Evolutionary conservation across 495 filamentous ascomycete species (phyloP).

Genomic region (Penicillium angulare): DNA sequence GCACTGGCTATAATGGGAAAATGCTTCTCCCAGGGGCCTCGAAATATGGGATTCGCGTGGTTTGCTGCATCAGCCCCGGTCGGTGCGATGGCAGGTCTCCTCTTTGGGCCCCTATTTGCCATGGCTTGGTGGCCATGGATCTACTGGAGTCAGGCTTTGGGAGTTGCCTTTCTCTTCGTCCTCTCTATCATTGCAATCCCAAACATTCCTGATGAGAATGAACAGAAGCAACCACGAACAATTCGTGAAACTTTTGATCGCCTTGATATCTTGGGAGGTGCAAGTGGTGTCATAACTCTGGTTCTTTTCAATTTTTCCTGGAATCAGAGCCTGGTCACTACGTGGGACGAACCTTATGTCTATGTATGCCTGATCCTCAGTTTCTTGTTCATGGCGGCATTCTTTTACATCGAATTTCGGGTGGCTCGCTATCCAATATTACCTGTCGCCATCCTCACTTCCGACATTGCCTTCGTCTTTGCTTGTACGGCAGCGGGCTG

Average conservation of each 20-base stretch:
- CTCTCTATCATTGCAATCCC: too few relatives aligned
- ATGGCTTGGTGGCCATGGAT: background rate
- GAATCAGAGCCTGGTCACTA: constrained; percentile 60
- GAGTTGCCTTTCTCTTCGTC: too few relatives aligned
- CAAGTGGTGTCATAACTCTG: constrained; percentile 54
- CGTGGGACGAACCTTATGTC: constrained; percentile 54
- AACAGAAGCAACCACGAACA: too few relatives aligned
- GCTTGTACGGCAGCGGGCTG: constrained; percentile 56
- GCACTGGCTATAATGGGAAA: constrained; percentile 53
- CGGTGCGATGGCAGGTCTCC: background rate
- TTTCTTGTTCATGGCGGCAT: constrained; percentile 46
- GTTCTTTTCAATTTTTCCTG: constrained; percentile 59
- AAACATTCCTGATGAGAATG: too few relatives aligned
- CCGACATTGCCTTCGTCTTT: constrained; percentile 53
- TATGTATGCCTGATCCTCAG: constrained; percentile 58
- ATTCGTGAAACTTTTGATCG: too few relatives aligned
- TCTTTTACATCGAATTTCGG: constrained; percentile 52
- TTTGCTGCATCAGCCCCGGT: background rate
- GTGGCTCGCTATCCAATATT: constrained; percentile 51
- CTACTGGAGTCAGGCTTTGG: background rate
- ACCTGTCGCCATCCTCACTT: constrained; percentile 48
- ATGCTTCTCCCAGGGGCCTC: background rate
- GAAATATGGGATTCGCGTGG: background rate
- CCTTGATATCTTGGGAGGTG: constrained; percentile 50
- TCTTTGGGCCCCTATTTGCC: background rate